phyloP scores from a whole-genome alignment of 106 monocot species.

The Phalaenopsis aphrodite region DNA sequence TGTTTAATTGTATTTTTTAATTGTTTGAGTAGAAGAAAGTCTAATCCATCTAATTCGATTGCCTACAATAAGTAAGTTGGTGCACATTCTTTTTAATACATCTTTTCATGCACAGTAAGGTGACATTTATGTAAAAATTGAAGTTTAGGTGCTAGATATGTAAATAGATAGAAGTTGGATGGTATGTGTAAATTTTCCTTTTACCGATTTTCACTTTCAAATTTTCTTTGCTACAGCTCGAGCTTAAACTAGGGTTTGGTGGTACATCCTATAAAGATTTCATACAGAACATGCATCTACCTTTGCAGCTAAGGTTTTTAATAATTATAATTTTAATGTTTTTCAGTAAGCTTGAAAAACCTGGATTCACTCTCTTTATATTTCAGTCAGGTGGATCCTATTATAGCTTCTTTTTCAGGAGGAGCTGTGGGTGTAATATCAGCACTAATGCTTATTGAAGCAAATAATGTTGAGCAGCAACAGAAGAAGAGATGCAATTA shows the following conservation, averaged over 20 bases:
- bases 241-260: slow-evolving; percentile 82
- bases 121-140: too few species aligned
- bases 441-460: slow-evolving; percentile 84
- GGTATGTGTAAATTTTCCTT: too few species aligned
- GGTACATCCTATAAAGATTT: slow-evolving; percentile 98
- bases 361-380: background rate
- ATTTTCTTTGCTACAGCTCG: slow-evolving; percentile 39
- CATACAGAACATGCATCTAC: slow-evolving; percentile 77
- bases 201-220: background rate
- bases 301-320: slow-evolving; percentile 71
- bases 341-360: background rate
- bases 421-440: slow-evolving; percentile 96
- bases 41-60: background rate
- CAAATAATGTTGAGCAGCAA: slow-evolving; percentile 83
- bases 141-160: too few species aligned
- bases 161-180: too few species aligned
- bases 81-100: too few species aligned
- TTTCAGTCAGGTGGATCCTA: slow-evolving; percentile 93
- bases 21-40: too few species aligned
- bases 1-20: too few species aligned
- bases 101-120: too few species aligned
- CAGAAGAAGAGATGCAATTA: slow-evolving; percentile 94
- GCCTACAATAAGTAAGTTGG: background rate
- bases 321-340: background rate
- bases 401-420: slow-evolving; percentile 88